phyloP scores from a whole-genome alignment of 257 asterid genomes.

The Solanum rostratum region DNA sequence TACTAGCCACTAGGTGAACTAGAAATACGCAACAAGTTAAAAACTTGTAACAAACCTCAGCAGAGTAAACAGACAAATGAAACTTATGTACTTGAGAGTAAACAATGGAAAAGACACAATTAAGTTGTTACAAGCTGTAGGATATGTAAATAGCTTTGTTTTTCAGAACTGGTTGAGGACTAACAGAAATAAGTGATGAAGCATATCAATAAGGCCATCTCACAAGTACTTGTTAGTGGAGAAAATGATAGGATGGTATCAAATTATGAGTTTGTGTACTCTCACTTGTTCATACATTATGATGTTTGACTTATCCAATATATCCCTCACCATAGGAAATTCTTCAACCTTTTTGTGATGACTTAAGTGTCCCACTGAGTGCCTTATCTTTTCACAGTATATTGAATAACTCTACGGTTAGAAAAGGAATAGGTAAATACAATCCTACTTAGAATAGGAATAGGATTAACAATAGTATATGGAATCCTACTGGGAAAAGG shows the following conservation, averaged over 20 bases:
- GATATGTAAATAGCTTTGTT: background rate
- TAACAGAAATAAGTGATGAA: background rate
- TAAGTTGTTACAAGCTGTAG: background rate
- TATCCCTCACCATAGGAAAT: background rate
- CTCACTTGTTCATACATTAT: background rate
- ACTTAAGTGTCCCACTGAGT: too few relatives aligned
- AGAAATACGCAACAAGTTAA: background rate
- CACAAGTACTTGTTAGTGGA: background rate
- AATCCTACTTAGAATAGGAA: too few relatives aligned
- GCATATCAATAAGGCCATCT: background rate
- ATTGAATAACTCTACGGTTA: too few relatives aligned
- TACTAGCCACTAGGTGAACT: background rate
- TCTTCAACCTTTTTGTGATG: background rate
- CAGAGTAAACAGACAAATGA: background rate
- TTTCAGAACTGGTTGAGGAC: background rate
- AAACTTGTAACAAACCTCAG: background rate
- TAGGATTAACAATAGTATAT: too few relatives aligned
- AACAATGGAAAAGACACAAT: background rate
- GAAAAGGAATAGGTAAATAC: too few relatives aligned
- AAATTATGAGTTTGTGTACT: background rate
- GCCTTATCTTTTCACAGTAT: too few relatives aligned
- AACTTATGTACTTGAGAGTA: background rate
- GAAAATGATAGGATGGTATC: background rate
- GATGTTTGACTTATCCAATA: background rate
- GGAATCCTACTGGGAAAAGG: too few relatives aligned